These are phyloP conservation scores for Trichoderma asperelloides DNA, from an alignment of 495 filamentous ascomycete genomes.

Conservation along the genomic window DNA sequence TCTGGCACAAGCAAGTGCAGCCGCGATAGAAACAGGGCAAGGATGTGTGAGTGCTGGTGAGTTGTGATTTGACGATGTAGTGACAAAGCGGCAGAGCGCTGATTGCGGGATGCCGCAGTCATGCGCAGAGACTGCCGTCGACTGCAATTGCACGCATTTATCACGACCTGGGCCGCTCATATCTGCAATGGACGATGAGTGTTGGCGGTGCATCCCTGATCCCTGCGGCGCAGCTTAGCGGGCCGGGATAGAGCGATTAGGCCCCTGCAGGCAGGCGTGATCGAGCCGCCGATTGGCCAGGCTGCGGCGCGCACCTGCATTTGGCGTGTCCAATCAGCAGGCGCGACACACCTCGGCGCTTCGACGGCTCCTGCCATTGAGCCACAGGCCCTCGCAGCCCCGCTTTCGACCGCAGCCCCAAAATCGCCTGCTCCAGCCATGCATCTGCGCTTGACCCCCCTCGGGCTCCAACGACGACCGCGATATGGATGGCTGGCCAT, in stretches of 20 bases:
- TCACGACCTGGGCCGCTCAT: no score
- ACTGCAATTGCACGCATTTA: no score
- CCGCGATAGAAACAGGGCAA: background rate
- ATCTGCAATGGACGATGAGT: background rate
- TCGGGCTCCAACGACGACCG: background rate
- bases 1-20: background rate
- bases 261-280: slow-evolving; percentile 11
- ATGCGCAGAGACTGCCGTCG: no score
- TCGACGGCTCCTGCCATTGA: slow-evolving; percentile 4
- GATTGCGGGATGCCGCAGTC: no score
- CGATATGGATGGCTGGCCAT: background rate
- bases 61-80: background rate
- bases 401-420: slow-evolving; percentile 5
- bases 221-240: background rate
- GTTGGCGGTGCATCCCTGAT: background rate
- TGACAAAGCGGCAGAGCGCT: no score
- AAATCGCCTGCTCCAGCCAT: slow-evolving; percentile 4
- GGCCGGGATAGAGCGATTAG: slow-evolving; percentile 11
- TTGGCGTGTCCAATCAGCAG: slow-evolving; percentile 5
- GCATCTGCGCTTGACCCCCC: background rate
- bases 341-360: slow-evolving; percentile 5
- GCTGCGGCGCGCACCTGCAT: slow-evolving; percentile 5
- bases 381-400: background rate
- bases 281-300: slow-evolving; percentile 10
- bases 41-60: background rate